Evolutionary conservation across 1,284 basidiomycete genomes (phyloP), one percentile per base, ranked within the genome.

Genomic region (Sanguinoderma infundibulare): DNA sequence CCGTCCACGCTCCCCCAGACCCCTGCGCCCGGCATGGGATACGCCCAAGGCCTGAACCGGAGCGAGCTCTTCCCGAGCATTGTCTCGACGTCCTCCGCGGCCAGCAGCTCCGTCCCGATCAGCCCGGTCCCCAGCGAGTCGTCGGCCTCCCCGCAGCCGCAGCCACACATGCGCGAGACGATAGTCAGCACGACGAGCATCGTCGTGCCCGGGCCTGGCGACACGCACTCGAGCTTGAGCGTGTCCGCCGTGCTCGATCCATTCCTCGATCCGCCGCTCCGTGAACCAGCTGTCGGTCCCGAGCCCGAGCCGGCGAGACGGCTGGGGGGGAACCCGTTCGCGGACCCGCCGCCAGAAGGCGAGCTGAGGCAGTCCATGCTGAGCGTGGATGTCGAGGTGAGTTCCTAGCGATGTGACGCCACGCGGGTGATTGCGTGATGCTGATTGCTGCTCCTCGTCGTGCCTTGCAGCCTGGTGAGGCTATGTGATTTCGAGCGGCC

Each of bases 21-120:
- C 26, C n/a, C n/a, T n/a, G n/a, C n/a, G n/a, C 14, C n/a, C 5
- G n/a, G 38, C 38, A 32, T 30, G 55, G 35, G 34, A 17, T 49
- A 38, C 26, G 54, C 38, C 7, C 35, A 14, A 26, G 51, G 35
- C 20, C 20, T 46, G 49, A 56, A 56, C 50, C 54, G 38, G 14
- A 39, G 63, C 59, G 56, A 53, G 59, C 59, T 64, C 30, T 64
- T 64, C 59, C 63, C 63, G 44, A 64, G 63, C 63, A 52, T 61
- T 32, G 56, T 64, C 56, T 64, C 63, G 53, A 59, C 59, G 20
- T 61, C 63, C 49, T 56, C 59, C 24, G 49, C 35, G 40, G 36
- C 55, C 34, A 35, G 7, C 6, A 39, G 38, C 42, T 56, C 52
- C 49, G 59, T 61, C 53, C 56, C 35, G 10, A 52, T 64, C 56